Percentiles rank a stretch among this genome's conserved stretches.
Evolutionary conservation across 148 eudicot genomes (phyloP).

Genomic region (Silene latifolia): DNA sequence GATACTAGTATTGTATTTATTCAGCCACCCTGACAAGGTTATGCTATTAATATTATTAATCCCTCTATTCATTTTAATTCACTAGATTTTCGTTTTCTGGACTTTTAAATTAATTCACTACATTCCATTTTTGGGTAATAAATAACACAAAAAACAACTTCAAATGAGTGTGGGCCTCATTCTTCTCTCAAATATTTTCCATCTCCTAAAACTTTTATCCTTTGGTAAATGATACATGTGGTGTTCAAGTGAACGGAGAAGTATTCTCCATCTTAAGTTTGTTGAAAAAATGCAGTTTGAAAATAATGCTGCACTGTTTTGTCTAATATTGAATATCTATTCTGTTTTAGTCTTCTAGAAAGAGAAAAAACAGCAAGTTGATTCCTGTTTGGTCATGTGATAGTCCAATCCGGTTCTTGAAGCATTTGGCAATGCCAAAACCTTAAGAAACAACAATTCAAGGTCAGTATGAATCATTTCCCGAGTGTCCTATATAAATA

Average conservation of each 20-base stretch:
- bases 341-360: not conserved
- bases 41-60: no score
- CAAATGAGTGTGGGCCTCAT: not conserved
- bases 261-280: not conserved
- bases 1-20: no score
- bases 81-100: no score
- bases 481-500: not conserved
- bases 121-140: no score
- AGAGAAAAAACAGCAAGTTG: not conserved
- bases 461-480: conserved; percentile 46
- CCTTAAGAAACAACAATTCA: conserved; percentile 94
- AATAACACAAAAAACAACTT: no score
- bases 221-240: no score
- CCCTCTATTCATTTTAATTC: no score
- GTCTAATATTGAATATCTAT: not conserved
- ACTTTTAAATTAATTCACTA: no score
- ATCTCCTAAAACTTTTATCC: no score
- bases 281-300: not conserved
- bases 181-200: no score
- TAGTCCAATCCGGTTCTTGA: conserved; percentile 99
- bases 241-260: not conserved
- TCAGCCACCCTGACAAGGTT: no score
- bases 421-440: conserved; percentile 99
- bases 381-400: conserved; percentile 20
- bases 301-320: not conserved